Evolutionary conservation across 306 rosid species (phyloP).

Genomic region (Rosa persica): DNA sequence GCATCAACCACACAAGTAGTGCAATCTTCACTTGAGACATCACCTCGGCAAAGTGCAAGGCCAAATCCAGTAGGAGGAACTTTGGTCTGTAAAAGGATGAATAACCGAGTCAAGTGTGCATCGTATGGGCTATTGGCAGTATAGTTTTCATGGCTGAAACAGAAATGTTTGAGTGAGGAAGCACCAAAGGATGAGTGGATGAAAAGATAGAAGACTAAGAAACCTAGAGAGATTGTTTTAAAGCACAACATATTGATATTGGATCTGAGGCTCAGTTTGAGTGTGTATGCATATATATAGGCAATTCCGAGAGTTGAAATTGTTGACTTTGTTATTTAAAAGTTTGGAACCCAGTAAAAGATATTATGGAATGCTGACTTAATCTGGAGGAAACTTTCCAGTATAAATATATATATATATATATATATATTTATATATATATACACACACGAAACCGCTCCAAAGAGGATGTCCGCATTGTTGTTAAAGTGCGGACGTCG

Average conservation of each 20-base stretch:
- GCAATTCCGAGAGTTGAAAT: constrained; percentile 2
- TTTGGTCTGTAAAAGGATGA: constrained; percentile 19
- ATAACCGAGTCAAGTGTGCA: constrained; percentile 24
- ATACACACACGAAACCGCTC: no score
- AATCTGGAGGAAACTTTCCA: neutral
- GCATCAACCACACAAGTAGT: constrained; percentile 31
- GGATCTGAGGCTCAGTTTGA: neutral
- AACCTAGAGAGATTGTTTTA: constrained; percentile 16
- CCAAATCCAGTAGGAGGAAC: constrained; percentile 37
- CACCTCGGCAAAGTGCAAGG: constrained; percentile 42
- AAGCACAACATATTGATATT: constrained; percentile 15
- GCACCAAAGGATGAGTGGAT: constrained; percentile 42
- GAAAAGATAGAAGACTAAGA: constrained; percentile 23
- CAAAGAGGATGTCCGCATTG: no score
- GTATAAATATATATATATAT: no score
- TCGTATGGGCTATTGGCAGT: constrained; percentile 34
- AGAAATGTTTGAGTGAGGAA: constrained; percentile 45
- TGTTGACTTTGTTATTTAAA: constrained; percentile 12
- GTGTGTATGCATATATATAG: neutral
- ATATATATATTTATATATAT: no score
- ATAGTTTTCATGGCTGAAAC: constrained; percentile 48
- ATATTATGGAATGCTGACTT: neutral
- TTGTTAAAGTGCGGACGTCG: no score
- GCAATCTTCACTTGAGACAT: constrained; percentile 27
- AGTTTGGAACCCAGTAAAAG: neutral